A percentile compares a stretch with the other conserved stretches of the same genome.
Evolutionary conservation across 2,329 filamentous ascomycete genomes (phyloP).

Genomic region (Pyrenophora graminea): DNA sequence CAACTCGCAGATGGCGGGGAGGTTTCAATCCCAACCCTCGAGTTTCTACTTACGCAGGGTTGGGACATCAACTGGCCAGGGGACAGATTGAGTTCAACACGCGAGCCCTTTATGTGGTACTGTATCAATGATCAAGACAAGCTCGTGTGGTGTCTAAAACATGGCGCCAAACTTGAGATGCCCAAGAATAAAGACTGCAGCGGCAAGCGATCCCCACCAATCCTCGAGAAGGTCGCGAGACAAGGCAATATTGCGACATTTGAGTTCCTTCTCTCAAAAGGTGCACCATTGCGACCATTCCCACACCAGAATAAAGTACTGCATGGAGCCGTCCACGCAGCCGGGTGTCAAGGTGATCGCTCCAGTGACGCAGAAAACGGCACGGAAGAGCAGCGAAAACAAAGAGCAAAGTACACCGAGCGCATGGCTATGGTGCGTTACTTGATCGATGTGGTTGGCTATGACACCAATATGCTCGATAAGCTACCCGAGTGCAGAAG

Average conservation of each 20-base stretch:
- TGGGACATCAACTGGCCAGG: background rate
- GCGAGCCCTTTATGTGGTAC: background rate
- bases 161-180: background rate
- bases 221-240: background rate
- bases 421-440: conserved; percentile 1
- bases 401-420: background rate
- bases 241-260: background rate
- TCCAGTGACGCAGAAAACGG: background rate
- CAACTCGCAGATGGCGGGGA: background rate
- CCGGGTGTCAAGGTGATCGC: background rate
- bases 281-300: background rate
- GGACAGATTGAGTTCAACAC: background rate
- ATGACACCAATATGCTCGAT: background rate
- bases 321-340: background rate
- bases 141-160: background rate
- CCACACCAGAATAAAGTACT: background rate
- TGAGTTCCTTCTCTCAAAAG: background rate
- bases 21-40: background rate
- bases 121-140: background rate
- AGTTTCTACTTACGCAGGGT: background rate
- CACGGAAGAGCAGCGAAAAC: background rate
- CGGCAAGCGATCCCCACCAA: background rate
- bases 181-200: too few species aligned
- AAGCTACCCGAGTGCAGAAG: background rate
- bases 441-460: background rate